Percentiles rank a stretch among this genome's conserved stretches.
These are phyloP conservation scores for Brassica incana DNA, from an alignment of 345 rosid species.

Conservation along the genomic window DNA sequence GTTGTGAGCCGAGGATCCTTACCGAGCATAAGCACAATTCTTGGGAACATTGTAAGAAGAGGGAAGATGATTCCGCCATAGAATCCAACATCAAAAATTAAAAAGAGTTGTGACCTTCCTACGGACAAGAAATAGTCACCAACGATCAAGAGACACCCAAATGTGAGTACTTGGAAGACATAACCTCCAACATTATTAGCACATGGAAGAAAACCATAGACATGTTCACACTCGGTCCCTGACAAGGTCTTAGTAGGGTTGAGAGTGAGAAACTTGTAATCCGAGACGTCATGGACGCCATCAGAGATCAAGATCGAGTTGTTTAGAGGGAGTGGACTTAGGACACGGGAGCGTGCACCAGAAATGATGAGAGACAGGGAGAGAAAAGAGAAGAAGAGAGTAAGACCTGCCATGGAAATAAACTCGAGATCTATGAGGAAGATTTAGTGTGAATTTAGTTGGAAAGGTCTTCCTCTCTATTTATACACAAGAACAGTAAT, in stretches of 20 bases:
- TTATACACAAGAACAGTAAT: neutral
- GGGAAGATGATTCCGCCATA: slow-evolving; percentile 41
- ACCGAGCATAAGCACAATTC: slow-evolving; percentile 36
- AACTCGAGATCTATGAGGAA: neutral
- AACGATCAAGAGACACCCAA: slow-evolving; percentile 36
- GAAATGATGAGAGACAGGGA: slow-evolving; percentile 7
- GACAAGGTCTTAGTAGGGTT: slow-evolving; percentile 21
- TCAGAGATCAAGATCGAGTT: slow-evolving; percentile 31
- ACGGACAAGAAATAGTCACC: slow-evolving; percentile 40
- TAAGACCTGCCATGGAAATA: neutral
- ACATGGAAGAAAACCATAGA: slow-evolving; percentile 43
- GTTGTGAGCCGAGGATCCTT: slow-evolving; percentile 12
- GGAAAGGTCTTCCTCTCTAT: neutral
- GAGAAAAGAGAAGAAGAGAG: neutral
- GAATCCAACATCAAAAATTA: slow-evolving; percentile 36
- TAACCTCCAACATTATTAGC: slow-evolving; percentile 40
- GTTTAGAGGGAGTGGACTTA: slow-evolving; percentile 9
- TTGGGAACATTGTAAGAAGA: slow-evolving; percentile 41
- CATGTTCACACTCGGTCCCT: slow-evolving; percentile 18
- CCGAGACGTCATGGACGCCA: slow-evolving; percentile 19
- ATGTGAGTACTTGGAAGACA: slow-evolving; percentile 34
- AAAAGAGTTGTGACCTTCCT: slow-evolving; percentile 37
- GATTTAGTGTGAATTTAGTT: neutral
- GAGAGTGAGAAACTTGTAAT: slow-evolving; percentile 27
- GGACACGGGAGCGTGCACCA: slow-evolving; percentile 31